Base-by-base conservation (phyloP, 2,329 filamentous ascomycete species). In the Didymella lethalis region DNA sequence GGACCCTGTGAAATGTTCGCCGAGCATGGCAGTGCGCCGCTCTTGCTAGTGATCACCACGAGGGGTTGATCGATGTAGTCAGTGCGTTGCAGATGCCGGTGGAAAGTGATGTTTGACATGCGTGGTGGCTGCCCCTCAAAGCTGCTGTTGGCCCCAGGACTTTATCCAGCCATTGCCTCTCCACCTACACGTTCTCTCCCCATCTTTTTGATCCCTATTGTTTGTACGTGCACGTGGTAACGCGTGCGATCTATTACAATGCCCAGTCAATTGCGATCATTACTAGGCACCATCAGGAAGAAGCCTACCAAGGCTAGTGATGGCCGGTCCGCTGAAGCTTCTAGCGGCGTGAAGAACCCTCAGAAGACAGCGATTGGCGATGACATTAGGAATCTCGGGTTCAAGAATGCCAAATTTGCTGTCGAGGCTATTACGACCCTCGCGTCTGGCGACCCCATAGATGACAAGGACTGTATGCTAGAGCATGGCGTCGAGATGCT, bases 391-490 rank as follows among this genome's bases (percentile, higher is more conserved):
- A 77, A 83, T 5, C 74, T 92, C 20, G 74, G 83, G 63, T 58
- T 81, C 71, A 80, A 71, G 80, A 84, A 72, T 48, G 70, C 70
- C 38, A 68, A 62, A 61, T 75, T 70, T 57, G 59, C 76, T 36
- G 68, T 76, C 81, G 89, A 92, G 64, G 72, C 90, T 44, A 79
- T 91, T 57, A 83, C 84, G 54, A 82, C 79, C 61, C 88, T 91
- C 75, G 75, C 88, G 31, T 88, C 85, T 65, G 88, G 89, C 1
- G 83, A 85, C 47, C 80, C 88, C 11, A 77, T 86, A 5, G 88
- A 94, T 67, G 91, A 94, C 79, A 75, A 75, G 49, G 70, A 73
- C 7, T 62, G 69, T 8, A 50, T 75, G 36, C 68, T 75, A 16
- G 83, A 85, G 63, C 72, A 84, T 71, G 83, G 81, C 18, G 82